These are phyloP conservation scores for Sugiyamaella mastotermitis DNA, from an alignment of 805 yeast genomes.

Conservation along the genomic window DNA sequence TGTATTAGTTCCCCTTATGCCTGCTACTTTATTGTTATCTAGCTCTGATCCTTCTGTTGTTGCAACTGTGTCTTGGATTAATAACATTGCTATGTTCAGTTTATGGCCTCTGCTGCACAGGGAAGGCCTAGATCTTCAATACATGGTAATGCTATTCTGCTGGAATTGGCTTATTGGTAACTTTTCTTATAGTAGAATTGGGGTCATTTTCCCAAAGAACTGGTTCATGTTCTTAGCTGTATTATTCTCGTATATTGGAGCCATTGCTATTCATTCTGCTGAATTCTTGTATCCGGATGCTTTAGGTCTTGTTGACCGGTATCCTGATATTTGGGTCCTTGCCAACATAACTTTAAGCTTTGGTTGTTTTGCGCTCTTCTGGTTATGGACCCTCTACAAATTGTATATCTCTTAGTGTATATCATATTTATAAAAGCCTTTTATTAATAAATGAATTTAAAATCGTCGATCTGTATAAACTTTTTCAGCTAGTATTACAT, in stretches of 20 bases:
- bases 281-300: slow-evolving; percentile 45
- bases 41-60: slow-evolving; percentile 48
- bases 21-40: slow-evolving; percentile 63
- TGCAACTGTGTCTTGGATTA: slow-evolving; percentile 82
- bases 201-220: slow-evolving; percentile 39
- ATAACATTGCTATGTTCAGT: slow-evolving; percentile 77
- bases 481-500: neutral
- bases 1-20: slow-evolving; percentile 80
- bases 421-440: neutral
- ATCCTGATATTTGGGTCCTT: slow-evolving; percentile 85
- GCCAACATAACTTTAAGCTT: slow-evolving; percentile 69
- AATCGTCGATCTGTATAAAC: too few relatives aligned
- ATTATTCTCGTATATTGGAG: slow-evolving; percentile 45
- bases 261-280: slow-evolving; percentile 44
- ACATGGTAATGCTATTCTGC: slow-evolving; percentile 50
- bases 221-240: slow-evolving; percentile 47
- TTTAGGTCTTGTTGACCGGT: slow-evolving; percentile 26
- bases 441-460: neutral
- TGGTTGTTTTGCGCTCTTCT: slow-evolving; percentile 66
- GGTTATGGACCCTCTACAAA: slow-evolving; percentile 75
- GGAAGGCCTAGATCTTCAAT: slow-evolving; percentile 72
- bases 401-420: slow-evolving; percentile 20
- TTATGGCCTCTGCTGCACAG: slow-evolving; percentile 79
- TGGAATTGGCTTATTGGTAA: slow-evolving; percentile 80
- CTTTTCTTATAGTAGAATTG: slow-evolving; percentile 24